phyloP scores from a whole-genome alignment of 495 filamentous ascomycete genomes.

The Monascus purpureus region DNA sequence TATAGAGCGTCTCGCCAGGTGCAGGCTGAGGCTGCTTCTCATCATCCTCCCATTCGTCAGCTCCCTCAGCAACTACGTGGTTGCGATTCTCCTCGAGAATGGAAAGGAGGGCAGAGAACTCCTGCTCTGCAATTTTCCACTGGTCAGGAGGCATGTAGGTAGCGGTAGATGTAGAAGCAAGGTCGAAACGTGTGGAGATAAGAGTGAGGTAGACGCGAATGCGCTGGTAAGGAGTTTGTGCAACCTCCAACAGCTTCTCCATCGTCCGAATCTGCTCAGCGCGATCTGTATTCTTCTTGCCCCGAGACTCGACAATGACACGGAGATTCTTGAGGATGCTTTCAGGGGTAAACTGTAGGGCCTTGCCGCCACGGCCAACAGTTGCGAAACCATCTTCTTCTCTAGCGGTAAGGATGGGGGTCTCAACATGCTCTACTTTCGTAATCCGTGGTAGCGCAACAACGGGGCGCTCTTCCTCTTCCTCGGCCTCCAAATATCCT shows the following conservation, averaged over 20 bases:
- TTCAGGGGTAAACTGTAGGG: slow-evolving; percentile 82
- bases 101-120: slow-evolving; percentile 61
- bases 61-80: slow-evolving; percentile 73
- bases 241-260: slow-evolving; percentile 88
- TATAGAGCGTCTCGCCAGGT: slow-evolving; percentile 61
- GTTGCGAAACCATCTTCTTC: slow-evolving; percentile 78
- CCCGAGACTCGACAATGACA: slow-evolving; percentile 83
- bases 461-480: slow-evolving; percentile 44
- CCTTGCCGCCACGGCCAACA: slow-evolving; percentile 75
- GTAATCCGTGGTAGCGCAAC: slow-evolving; percentile 12
- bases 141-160: slow-evolving; percentile 90
- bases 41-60: slow-evolving; percentile 98
- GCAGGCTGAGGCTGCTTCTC: slow-evolving; percentile 71
- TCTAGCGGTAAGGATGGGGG: slow-evolving; percentile 32
- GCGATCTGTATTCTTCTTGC: slow-evolving; percentile 97
- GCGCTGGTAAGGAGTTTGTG: slow-evolving; percentile 80
- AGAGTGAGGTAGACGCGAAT: slow-evolving; percentile 86
- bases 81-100: slow-evolving; percentile 66
- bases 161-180: slow-evolving; percentile 61
- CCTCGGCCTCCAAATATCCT: slow-evolving; percentile 73
- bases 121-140: slow-evolving; percentile 88
- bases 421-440: slow-evolving; percentile 32
- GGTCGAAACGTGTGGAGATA: slow-evolving; percentile 88
- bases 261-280: slow-evolving; percentile 89
- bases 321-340: slow-evolving; percentile 95